Conservation (phyloP, 2,329 filamentous ascomycete species). For the Drechslera avenae region DNA sequence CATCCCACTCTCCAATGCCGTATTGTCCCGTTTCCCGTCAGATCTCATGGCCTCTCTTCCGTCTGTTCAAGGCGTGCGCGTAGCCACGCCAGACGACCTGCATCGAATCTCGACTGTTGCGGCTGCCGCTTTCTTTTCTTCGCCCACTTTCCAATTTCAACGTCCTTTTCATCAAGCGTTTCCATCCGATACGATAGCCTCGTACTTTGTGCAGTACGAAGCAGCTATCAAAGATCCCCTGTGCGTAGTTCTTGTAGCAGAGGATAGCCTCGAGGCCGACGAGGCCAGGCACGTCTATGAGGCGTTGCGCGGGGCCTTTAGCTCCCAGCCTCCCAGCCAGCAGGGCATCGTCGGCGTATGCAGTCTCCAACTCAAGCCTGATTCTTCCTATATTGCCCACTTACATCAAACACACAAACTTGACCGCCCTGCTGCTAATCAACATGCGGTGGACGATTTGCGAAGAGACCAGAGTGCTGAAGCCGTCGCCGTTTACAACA, state of each 20-base stretch:
- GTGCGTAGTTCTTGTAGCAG: constrained; percentile 24
- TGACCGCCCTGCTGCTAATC: constrained; percentile 8
- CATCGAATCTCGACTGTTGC: constrained; percentile 35
- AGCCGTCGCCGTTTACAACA: constrained; percentile 24
- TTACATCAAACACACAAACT: constrained; percentile 28
- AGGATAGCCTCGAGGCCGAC: constrained; percentile 16
- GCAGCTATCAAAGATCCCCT: constrained; percentile 19
- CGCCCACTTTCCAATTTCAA: constrained; percentile 38
- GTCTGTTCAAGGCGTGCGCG: constrained; percentile 24
- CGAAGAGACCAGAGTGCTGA: constrained; percentile 27
- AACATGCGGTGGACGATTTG: neutral
- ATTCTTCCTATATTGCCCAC: constrained; percentile 23
- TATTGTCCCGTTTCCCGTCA: neutral
- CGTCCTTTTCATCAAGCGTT: constrained; percentile 26
- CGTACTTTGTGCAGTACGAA: constrained; percentile 25
- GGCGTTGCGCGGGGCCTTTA: constrained; percentile 23
- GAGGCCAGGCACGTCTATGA: constrained; percentile 28
- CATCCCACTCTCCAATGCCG: neutral
- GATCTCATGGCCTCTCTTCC: constrained; percentile 20
- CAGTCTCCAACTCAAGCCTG: constrained; percentile 29
- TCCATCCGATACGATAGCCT: constrained; percentile 32
- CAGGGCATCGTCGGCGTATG: constrained; percentile 33
- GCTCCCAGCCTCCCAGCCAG: neutral
- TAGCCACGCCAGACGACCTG: constrained; percentile 32
- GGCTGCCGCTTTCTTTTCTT: constrained; percentile 37